Conservation (phyloP, 148 eudicot genomes). For the Rheum nobile region DNA sequence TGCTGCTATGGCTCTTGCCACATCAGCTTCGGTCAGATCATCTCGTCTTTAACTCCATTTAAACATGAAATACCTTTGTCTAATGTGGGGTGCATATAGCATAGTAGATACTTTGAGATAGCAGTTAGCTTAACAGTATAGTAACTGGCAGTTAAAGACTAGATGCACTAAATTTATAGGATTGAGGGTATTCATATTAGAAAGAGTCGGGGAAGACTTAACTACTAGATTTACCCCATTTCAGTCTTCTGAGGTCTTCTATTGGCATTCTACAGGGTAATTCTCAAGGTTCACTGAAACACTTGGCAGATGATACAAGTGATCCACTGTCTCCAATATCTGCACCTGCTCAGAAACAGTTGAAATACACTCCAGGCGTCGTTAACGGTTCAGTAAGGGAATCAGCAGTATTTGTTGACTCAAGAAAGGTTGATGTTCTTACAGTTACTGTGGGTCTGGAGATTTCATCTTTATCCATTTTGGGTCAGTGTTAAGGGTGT, state of each 20-base stretch:
- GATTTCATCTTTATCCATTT: not conserved
- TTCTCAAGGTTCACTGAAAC: conserved; percentile 48
- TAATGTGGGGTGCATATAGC: not conserved
- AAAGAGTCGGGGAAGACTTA: not conserved
- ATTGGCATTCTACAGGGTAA: conserved; percentile 34
- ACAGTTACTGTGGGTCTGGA: not conserved
- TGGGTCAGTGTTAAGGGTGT: not conserved
- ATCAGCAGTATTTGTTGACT: conserved; percentile 67
- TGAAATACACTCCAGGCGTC: conserved; percentile 86
- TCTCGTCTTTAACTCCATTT: conserved; percentile 2
- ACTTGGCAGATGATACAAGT: conserved; percentile 58
- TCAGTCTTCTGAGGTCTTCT: not conserved
- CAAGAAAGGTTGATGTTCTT: conserved; percentile 52
- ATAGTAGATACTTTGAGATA: not conserved
- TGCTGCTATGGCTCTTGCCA: conserved; percentile 53
- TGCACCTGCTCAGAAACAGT: conserved; percentile 84
- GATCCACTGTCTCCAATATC: conserved; percentile 73
- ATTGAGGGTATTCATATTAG: not conserved
- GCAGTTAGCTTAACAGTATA: not conserved
- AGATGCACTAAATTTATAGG: not conserved
- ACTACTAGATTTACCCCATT: not conserved
- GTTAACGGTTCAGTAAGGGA: conserved; percentile 67
- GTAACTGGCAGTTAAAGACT: too few relatives aligned
- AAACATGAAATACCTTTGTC: not conserved
- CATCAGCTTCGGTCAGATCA: conserved; percentile 55